Evolutionary conservation across 805 yeast genomes (phyloP).

Genomic region (Candida fluviatilis): DNA sequence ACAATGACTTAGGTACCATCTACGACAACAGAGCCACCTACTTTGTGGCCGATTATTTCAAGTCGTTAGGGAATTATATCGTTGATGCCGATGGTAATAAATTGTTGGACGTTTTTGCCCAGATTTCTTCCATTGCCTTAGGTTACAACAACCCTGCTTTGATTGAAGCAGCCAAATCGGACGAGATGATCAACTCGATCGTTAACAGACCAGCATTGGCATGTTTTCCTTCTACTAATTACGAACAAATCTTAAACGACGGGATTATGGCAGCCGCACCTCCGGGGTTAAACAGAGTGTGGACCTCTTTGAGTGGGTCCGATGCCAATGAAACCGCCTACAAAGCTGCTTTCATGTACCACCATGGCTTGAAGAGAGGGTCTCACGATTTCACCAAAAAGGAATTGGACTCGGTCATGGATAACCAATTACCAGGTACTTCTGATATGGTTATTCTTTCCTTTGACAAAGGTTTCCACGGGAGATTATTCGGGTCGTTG

Average conservation of each 20-base stretch:
- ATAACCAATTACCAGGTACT: constrained; percentile 48
- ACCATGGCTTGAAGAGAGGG: constrained; percentile 53
- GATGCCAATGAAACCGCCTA: constrained; percentile 69
- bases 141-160: constrained; percentile 43
- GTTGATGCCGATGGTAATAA: constrained; percentile 40
- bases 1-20: constrained; percentile 32
- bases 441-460: constrained; percentile 52
- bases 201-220: constrained; percentile 43
- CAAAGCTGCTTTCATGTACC: constrained; percentile 68
- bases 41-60: constrained; percentile 36
- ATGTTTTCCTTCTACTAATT: constrained; percentile 48
- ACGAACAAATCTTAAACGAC: constrained; percentile 43
- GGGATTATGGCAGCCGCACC: constrained; percentile 63
- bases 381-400: constrained; percentile 39
- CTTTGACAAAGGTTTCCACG: constrained; percentile 54
- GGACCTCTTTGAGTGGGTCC: constrained; percentile 67
- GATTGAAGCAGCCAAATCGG: constrained; percentile 32
- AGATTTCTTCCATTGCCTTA: constrained; percentile 40
- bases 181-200: constrained; percentile 38
- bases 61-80: constrained; percentile 38
- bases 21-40: constrained; percentile 41
- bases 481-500: constrained; percentile 52
- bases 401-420: constrained; percentile 47
- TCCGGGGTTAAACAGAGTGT: constrained; percentile 52
- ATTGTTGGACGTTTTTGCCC: constrained; percentile 39